phyloP scores from a whole-genome alignment of 805 yeast genomes.

The Candida qinlingensis region DNA sequence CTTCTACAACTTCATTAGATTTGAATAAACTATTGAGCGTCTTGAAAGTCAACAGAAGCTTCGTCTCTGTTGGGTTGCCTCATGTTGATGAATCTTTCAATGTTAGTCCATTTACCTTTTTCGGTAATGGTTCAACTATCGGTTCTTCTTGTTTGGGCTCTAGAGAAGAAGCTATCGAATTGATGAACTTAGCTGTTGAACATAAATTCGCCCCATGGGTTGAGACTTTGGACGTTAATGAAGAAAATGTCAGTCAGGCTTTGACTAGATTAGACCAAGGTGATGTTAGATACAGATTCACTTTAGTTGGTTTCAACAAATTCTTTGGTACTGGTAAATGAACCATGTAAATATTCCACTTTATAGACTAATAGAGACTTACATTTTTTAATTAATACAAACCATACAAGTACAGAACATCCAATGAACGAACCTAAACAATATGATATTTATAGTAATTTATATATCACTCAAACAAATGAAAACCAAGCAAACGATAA shows the following conservation, averaged over 20 bases:
- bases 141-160: constrained; percentile 61
- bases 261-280: constrained; percentile 48
- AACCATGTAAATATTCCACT: no score
- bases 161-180: constrained; percentile 57
- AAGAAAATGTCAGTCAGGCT: constrained; percentile 47
- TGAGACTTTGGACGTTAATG: constrained; percentile 51
- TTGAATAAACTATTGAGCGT: constrained; percentile 41
- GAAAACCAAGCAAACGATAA: neutral
- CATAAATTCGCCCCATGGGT: constrained; percentile 57
- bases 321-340: constrained; percentile 28
- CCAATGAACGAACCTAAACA: no score
- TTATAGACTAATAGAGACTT: no score
- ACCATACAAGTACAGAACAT: no score
- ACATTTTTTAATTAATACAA: no score
- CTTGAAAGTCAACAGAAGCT: constrained; percentile 53
- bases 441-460: no score
- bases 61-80: constrained; percentile 67
- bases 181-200: constrained; percentile 60
- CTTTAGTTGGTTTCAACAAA: constrained; percentile 48
- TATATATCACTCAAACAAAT: no score
- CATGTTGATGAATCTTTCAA: constrained; percentile 33
- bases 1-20: constrained; percentile 40
- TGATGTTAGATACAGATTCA: constrained; percentile 61
- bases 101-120: constrained; percentile 47
- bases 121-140: constrained; percentile 42